phyloP scores from a whole-genome alignment of 2,329 filamentous ascomycete genomes.

The Talaromyces amestolkiae region DNA sequence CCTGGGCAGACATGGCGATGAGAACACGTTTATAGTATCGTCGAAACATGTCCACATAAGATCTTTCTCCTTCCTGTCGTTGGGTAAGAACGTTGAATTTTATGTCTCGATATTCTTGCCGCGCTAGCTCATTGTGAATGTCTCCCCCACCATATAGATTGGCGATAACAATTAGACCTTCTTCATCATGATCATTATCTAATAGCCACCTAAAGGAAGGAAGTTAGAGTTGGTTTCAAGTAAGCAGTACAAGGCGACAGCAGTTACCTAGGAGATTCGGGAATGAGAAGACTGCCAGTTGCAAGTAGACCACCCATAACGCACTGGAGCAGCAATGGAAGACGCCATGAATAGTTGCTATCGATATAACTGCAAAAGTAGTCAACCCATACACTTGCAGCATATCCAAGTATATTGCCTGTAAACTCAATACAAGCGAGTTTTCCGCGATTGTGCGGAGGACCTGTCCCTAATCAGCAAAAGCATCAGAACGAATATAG shows the following conservation, averaged over 20 bases:
- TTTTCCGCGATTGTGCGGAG: constrained; percentile 92
- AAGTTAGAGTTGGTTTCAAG: not conserved
- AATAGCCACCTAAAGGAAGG: constrained; percentile 73
- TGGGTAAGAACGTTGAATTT: constrained; percentile 95
- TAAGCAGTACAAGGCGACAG: not conserved
- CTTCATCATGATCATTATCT: constrained; percentile 96
- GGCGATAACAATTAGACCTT: constrained; percentile 96
- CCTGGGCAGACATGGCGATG: constrained; percentile 98
- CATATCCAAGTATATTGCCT: constrained; percentile 93
- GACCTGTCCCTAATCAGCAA: constrained; percentile 53
- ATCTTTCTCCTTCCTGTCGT: constrained; percentile 90
- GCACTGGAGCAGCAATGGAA: constrained; percentile 89
- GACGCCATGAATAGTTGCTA: constrained; percentile 80
- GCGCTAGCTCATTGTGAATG: constrained; percentile 86
- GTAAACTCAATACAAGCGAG: constrained; percentile 97
- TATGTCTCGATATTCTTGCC: constrained; percentile 96
- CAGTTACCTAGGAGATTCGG: constrained; percentile 82
- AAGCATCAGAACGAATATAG: not conserved
- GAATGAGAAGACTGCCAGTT: constrained; percentile 84
- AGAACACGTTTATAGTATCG: constrained; percentile 89
- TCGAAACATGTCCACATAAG: constrained; percentile 91
- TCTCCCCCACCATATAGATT: constrained; percentile 96
- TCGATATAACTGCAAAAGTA: constrained; percentile 93
- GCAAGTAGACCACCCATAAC: constrained; percentile 86
- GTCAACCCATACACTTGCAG: constrained; percentile 96